Evolutionary conservation across 2,329 filamentous ascomycete species (phyloP).

Genomic region (Diaporthe humulicola): DNA sequence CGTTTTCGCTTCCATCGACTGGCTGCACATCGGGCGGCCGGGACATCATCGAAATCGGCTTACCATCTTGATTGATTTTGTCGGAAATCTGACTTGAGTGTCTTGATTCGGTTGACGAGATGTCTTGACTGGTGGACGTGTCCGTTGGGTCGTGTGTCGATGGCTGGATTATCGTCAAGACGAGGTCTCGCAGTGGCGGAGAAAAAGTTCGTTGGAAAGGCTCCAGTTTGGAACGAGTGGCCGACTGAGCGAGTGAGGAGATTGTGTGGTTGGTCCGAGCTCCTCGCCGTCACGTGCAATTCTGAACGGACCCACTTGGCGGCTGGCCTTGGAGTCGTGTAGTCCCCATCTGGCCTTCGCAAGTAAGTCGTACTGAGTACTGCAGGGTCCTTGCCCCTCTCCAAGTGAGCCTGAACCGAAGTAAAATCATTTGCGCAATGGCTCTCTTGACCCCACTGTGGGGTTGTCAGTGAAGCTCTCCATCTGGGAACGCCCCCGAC

Average conservation of each 20-base stretch:
- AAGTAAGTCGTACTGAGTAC: too few relatives aligned
- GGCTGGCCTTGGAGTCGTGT: background rate
- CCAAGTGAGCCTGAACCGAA: slow-evolving; percentile 4
- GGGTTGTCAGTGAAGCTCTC: slow-evolving; percentile 27
- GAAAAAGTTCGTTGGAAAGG: slow-evolving; percentile 59
- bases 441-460: slow-evolving; percentile 21
- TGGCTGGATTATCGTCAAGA: slow-evolving; percentile 37
- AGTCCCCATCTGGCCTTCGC: too few relatives aligned
- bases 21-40: slow-evolving; percentile 26
- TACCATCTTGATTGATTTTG: slow-evolving; percentile 78
- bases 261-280: slow-evolving; percentile 30
- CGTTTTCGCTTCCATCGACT: slow-evolving; percentile 26
- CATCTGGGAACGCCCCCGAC: background rate
- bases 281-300: slow-evolving; percentile 7
- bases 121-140: slow-evolving; percentile 62
- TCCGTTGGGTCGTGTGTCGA: slow-evolving; percentile 37
- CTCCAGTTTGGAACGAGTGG: slow-evolving; percentile 31
- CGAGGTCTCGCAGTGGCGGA: slow-evolving; percentile 43
- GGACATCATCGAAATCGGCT: slow-evolving; percentile 51
- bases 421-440: slow-evolving; percentile 21
- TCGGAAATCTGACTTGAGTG: slow-evolving; percentile 52
- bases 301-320: background rate
- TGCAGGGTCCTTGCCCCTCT: slow-evolving; percentile 1
- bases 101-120: slow-evolving; percentile 62
- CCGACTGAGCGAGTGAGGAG: slow-evolving; percentile 20